Conservation (phyloP, 2,329 filamentous ascomycete species). For the Bisporella sp. region DNA sequence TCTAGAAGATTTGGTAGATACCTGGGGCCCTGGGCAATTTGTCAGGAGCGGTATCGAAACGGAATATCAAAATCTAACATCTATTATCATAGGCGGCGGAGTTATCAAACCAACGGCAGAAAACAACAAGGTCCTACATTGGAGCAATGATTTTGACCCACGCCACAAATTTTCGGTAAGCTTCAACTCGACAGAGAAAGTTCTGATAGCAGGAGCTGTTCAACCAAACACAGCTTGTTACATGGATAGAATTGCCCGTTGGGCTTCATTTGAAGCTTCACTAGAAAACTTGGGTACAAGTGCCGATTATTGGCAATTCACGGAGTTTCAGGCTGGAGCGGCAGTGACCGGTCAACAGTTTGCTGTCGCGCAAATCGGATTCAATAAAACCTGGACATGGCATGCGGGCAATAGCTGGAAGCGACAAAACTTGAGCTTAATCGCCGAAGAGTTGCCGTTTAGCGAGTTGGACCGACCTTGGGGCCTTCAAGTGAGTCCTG, state of each 20-base stretch:
- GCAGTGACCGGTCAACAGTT: slow-evolving; percentile 2
- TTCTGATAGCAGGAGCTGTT: too few relatives aligned
- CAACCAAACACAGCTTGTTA: too few relatives aligned
- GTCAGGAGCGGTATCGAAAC: neutral
- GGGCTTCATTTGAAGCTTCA: neutral
- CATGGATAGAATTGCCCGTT: too few relatives aligned
- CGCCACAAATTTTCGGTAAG: too few relatives aligned
- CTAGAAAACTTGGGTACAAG: neutral
- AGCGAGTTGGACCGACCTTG: slow-evolving; percentile 9
- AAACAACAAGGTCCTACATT: neutral
- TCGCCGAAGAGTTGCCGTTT: neutral
- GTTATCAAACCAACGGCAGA: neutral
- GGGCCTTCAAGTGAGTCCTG: slow-evolving; percentile 21
- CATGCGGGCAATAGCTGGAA: neutral
- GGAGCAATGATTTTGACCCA: neutral
- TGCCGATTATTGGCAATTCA: neutral
- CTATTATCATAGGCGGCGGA: slow-evolving; percentile 1
- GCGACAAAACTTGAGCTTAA: neutral
- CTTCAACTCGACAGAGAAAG: too few relatives aligned
- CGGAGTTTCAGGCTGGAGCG: neutral
- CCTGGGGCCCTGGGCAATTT: slow-evolving; percentile 15
- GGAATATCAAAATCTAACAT: neutral
- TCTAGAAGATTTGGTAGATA: slow-evolving; percentile 13
- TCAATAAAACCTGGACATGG: slow-evolving; percentile 7
- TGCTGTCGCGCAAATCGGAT: neutral